A percentile compares a stretch with the other conserved stretches of the same genome.
Conservation (phyloP, 129 eudicot species). For the Tagetes erecta region DNA sequence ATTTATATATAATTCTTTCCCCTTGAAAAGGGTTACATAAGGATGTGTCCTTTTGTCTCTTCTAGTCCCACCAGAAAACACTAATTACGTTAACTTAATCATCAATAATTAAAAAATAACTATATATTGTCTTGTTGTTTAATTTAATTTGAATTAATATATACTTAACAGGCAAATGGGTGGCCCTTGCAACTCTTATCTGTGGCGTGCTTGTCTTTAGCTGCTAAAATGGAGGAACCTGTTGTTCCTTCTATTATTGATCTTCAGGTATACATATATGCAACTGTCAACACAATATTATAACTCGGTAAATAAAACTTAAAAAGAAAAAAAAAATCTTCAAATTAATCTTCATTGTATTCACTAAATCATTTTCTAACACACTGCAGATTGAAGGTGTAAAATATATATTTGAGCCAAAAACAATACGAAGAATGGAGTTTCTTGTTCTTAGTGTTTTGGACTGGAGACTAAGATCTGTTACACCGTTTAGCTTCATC, state of each 20-base stretch:
- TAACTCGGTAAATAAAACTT: too few species aligned
- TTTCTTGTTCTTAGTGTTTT: slow-evolving; percentile 73
- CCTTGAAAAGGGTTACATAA: slow-evolving; percentile 24
- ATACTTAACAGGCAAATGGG: slow-evolving; percentile 66
- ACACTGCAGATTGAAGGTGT: slow-evolving; percentile 67
- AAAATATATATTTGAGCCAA: slow-evolving; percentile 73
- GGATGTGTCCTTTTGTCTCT: slow-evolving; percentile 55
- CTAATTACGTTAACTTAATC: slow-evolving; percentile 26
- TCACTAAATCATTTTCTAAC: not conserved
- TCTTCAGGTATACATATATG: slow-evolving; percentile 59
- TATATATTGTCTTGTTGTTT: not conserved
- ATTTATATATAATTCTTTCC: slow-evolving; percentile 17
- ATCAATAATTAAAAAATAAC: slow-evolving; percentile 13
- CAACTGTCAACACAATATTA: too few species aligned
- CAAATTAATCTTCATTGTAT: not conserved
- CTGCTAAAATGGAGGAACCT: slow-evolving; percentile 99
- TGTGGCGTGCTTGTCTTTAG: slow-evolving; percentile 90
- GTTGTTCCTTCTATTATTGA: slow-evolving; percentile 85
- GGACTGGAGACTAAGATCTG: slow-evolving; percentile 87
- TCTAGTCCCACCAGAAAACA: slow-evolving; percentile 32
- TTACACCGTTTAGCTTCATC: slow-evolving; percentile 83
- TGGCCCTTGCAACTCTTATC: slow-evolving; percentile 93
- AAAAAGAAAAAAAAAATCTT: not conserved
- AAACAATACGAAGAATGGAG: slow-evolving; percentile 78
- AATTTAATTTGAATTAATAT: not conserved